These are phyloP conservation scores for Paratinospora sagittata DNA, from an alignment of 164 flowering plant species.

Conservation along the genomic window DNA sequence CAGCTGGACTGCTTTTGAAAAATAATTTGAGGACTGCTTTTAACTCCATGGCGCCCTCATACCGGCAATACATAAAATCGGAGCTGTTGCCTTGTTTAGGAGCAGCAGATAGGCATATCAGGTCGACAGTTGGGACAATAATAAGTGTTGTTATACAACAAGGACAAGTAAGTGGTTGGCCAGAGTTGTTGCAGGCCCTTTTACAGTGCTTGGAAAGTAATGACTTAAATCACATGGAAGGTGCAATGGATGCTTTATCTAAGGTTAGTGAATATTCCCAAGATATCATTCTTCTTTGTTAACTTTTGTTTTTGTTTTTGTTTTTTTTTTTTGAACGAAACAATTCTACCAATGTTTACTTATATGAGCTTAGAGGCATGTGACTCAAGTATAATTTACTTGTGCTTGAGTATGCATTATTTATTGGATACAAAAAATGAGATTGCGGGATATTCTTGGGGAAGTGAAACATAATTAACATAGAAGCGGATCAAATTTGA, in stretches of 20 bases:
- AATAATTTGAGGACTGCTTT: conserved; percentile 70
- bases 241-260: conserved; percentile 99
- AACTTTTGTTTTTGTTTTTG: neutral
- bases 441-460: neutral
- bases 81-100: conserved; percentile 91
- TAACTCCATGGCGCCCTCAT: conserved; percentile 52
- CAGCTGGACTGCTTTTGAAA: conserved; percentile 90
- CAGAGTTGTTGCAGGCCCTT: conserved; percentile 85
- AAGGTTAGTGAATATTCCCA: conserved; percentile 47
- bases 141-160: conserved; percentile 76
- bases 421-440: neutral
- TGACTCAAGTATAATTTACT: neutral
- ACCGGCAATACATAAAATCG: conserved; percentile 80
- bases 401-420: neutral
- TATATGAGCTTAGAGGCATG: neutral
- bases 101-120: conserved; percentile 79
- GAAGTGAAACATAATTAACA: neutral
- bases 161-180: conserved; percentile 74
- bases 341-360: neutral
- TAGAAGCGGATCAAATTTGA: too few relatives aligned
- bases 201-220: conserved; percentile 79
- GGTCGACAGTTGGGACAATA: conserved; percentile 91
- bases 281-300: neutral
- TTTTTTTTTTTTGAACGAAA: neutral
- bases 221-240: conserved; percentile 89